Conservation (phyloP, 75 land plant genomes). For the Pinus taeda region DNA sequence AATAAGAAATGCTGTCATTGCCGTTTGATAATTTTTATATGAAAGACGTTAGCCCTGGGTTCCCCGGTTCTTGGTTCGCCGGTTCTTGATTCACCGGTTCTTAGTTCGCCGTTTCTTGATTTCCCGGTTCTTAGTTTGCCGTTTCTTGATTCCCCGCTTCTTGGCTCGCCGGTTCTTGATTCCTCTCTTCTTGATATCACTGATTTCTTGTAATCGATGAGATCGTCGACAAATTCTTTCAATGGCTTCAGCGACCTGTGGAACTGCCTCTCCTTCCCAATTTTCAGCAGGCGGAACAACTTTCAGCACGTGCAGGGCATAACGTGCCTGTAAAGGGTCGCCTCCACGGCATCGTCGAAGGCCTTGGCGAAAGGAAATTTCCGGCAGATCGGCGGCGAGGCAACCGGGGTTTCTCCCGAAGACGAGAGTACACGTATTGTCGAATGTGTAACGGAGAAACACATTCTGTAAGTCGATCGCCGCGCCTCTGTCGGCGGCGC, state of each 20-base stretch:
- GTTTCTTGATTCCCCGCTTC: no score
- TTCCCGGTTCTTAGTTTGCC: no score
- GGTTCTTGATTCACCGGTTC: no score
- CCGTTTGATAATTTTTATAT: conserved; percentile 6
- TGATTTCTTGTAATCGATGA: conserved; percentile 10
- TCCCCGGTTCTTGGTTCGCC: no score
- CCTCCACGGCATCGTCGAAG: conserved; percentile 16
- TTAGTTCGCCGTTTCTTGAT: no score
- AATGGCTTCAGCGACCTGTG: not conserved
- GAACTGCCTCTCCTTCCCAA: conserved; percentile 24
- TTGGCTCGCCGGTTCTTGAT: no score
- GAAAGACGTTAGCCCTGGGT: not conserved
- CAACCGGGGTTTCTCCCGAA: conserved; percentile 29
- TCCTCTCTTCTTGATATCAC: no score
- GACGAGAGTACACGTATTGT: conserved; percentile 21
- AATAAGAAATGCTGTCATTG: no score
- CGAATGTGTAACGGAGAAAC: conserved; percentile 32
- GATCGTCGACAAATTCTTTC: conserved; percentile 10
- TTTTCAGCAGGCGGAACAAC: conserved; percentile 6
- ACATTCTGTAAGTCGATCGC: conserved; percentile 14
- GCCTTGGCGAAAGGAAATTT: conserved; percentile 15
- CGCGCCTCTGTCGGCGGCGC: no score
- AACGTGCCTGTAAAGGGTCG: conserved; percentile 12
- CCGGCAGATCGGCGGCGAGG: not conserved
- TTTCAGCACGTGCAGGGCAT: conserved; percentile 17